These are phyloP conservation scores for Starmerella stigmatis DNA, from an alignment of 805 yeast species.

Conservation along the genomic window DNA sequence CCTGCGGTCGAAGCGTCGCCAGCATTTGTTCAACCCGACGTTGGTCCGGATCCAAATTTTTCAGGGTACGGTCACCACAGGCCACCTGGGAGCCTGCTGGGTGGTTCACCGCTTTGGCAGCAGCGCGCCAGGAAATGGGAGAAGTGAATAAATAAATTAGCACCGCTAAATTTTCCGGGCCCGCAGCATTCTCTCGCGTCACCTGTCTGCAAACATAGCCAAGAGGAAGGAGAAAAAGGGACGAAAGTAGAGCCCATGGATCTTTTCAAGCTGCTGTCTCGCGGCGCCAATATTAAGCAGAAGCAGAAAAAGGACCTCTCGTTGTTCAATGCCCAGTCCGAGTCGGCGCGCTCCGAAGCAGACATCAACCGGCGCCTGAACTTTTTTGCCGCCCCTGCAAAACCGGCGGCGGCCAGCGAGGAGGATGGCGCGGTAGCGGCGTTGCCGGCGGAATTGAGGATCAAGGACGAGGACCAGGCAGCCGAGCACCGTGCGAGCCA, in stretches of 20 bases:
- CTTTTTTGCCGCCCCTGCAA: conserved; percentile 42
- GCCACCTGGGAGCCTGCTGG: too few species aligned
- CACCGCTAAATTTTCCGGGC: neutral
- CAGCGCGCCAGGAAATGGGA: neutral
- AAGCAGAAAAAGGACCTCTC: conserved; percentile 31
- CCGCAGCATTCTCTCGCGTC: too few species aligned
- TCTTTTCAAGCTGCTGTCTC: conserved; percentile 67
- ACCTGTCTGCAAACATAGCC: too few species aligned
- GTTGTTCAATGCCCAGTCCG: conserved; percentile 23
- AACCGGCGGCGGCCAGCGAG: neutral
- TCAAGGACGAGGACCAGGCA: conserved; percentile 52
- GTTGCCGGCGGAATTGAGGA: conserved; percentile 23
- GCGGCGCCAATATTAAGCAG: conserved; percentile 75
- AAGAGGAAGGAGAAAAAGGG: too few species aligned
- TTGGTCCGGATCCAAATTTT: conserved; percentile 13
- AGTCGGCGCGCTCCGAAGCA: conserved; percentile 28
- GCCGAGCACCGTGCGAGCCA: conserved; percentile 46
- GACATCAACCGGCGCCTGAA: conserved; percentile 67
- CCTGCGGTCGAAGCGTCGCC: conserved; percentile 6
- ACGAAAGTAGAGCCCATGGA: too few species aligned
- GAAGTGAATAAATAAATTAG: neutral
- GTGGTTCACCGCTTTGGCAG: too few species aligned
- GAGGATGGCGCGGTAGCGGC: neutral
- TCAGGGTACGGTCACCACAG: conserved; percentile 10
- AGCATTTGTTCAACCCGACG: conserved; percentile 8